Evolutionary conservation across 2,329 filamentous ascomycete species (phyloP).

Genomic region (Claviceps maximensis): DNA sequence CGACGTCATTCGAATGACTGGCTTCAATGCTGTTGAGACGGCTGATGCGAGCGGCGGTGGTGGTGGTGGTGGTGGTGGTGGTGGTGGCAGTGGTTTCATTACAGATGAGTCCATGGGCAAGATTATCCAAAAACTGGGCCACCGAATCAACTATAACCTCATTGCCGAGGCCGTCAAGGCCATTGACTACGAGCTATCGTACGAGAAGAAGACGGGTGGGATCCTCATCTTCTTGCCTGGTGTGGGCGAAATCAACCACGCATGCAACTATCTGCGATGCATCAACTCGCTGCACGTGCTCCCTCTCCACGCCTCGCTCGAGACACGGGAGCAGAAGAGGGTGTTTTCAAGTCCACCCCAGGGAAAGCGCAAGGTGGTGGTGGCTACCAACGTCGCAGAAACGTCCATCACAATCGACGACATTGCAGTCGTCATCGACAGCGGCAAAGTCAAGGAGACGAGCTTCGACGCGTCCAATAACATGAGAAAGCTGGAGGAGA

Average conservation of each 20-base stretch:
- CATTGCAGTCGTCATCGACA: conserved; percentile 90
- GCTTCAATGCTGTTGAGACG: conserved; percentile 45
- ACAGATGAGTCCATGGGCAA: conserved; percentile 50
- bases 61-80: no score
- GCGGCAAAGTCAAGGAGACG: conserved; percentile 90
- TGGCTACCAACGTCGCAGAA: conserved; percentile 93
- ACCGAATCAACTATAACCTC: conserved; percentile 83
- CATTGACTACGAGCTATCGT: conserved; percentile 63
- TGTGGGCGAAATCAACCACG: conserved; percentile 78
- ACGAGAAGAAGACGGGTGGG: conserved; percentile 55
- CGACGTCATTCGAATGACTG: conserved; percentile 69
- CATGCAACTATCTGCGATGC: conserved; percentile 53
- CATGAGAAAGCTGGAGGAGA: conserved; percentile 87
- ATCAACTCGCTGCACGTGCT: conserved; percentile 58
- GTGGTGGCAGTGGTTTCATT: conserved; percentile 25
- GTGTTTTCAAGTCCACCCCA: conserved; percentile 68
- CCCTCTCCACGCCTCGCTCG: conserved; percentile 81
- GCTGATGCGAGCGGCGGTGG: conserved; percentile 24
- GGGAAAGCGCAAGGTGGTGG: conserved; percentile 82
- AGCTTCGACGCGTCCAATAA: conserved; percentile 85
- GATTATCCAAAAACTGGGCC: conserved; percentile 58
- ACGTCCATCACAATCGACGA: conserved; percentile 98
- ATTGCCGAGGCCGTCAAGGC: conserved; percentile 66
- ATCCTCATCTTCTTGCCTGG: conserved; percentile 95
- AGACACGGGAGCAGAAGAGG: conserved; percentile 73